These are phyloP conservation scores for Dendrobium catenatum DNA, from an alignment of 106 monocot species.

Conservation along the genomic window DNA sequence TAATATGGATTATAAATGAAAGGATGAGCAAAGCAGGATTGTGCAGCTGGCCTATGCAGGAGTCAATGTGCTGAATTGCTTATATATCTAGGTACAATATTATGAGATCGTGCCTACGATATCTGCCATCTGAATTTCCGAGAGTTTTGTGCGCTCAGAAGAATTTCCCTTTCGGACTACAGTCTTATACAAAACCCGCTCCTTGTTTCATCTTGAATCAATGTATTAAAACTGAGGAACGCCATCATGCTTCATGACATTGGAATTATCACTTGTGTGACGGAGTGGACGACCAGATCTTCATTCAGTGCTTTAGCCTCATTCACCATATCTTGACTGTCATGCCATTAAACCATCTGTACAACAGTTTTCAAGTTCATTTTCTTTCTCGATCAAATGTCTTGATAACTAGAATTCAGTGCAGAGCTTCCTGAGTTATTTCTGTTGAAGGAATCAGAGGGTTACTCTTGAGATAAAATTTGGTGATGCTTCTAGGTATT, in stretches of 20 bases:
- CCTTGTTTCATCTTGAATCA: constrained; percentile 45
- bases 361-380: background rate
- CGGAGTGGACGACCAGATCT: constrained; percentile 82
- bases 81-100: too few species aligned
- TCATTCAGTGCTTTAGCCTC: constrained; percentile 39
- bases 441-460: background rate
- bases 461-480: background rate
- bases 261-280: constrained; percentile 85
- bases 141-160: too few species aligned
- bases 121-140: too few species aligned
- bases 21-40: too few species aligned
- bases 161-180: constrained; percentile 64
- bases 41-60: too few species aligned
- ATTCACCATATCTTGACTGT: constrained; percentile 12
- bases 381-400: background rate
- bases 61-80: too few species aligned
- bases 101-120: too few species aligned
- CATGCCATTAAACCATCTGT: background rate
- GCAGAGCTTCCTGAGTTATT: constrained; percentile 13
- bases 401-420: constrained; percentile 4
- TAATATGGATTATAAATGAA: too few species aligned
- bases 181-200: constrained; percentile 40
- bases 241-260: constrained; percentile 90
- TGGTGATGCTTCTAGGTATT: constrained; percentile 17
- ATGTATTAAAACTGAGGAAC: constrained; percentile 42